These are phyloP conservation scores for Phylloporus sp. DNA, from an alignment of 1,284 basidiomycete species.

Conservation along the genomic window DNA sequence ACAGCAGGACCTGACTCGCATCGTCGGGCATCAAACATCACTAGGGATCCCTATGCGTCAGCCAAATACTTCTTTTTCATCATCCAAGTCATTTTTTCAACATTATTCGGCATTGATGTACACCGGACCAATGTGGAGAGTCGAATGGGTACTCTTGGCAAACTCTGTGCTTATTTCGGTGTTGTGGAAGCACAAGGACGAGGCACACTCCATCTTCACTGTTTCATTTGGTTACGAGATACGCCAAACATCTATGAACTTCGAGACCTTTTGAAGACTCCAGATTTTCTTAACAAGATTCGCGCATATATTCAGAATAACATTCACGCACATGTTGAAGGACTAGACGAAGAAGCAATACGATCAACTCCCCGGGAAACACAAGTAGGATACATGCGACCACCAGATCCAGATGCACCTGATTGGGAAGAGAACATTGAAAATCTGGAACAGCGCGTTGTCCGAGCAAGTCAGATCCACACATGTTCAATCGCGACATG, in stretches of 20 bases:
- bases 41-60: slow-evolving; percentile 44
- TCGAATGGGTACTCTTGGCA: slow-evolving; percentile 31
- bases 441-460: not conserved
- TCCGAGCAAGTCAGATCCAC: too few species aligned
- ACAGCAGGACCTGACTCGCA: slow-evolving; percentile 28
- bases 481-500: too few species aligned
- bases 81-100: slow-evolving; percentile 31
- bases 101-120: slow-evolving; percentile 33
- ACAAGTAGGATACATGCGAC: slow-evolving; percentile 11
- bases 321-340: slow-evolving; percentile 10
- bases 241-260: slow-evolving; percentile 19
- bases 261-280: not conserved
- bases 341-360: slow-evolving; percentile 6
- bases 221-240: slow-evolving; percentile 19
- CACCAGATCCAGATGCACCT: not conserved
- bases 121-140: not conserved
- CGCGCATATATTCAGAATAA: slow-evolving; percentile 4
- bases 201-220: slow-evolving; percentile 23
- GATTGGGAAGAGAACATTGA: not conserved
- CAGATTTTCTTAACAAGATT: not conserved
- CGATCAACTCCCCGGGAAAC: not conserved
- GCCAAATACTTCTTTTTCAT: slow-evolving; percentile 45
- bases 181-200: slow-evolving; percentile 35
- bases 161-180: slow-evolving; percentile 23
- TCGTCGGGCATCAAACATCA: slow-evolving; percentile 33